A percentile compares a stretch with the other conserved stretches of the same genome.
These are phyloP conservation scores for Salvia miltiorrhiza DNA, from an alignment of 257 asterid species.

Conservation along the genomic window DNA sequence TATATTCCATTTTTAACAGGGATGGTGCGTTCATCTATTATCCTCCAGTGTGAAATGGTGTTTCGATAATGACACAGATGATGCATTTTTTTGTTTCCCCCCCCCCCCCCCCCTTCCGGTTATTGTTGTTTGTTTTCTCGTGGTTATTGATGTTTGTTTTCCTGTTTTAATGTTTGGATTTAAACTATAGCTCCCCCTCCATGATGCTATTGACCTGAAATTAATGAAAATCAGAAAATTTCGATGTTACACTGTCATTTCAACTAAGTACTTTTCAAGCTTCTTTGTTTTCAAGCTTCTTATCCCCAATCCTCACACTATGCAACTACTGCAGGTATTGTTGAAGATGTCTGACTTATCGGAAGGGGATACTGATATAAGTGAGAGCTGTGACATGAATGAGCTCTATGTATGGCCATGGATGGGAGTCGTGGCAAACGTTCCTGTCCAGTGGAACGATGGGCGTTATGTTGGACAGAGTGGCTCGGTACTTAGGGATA, in stretches of 20 bases:
- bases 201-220: not conserved
- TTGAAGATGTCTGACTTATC: conserved; percentile 30
- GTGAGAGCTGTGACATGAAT: conserved; percentile 16
- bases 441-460: conserved; percentile 27
- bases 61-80: too few species aligned
- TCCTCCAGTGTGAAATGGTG: too few species aligned
- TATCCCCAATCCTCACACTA: not conserved
- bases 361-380: conserved; percentile 37
- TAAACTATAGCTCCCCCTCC: not conserved
- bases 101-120: too few species aligned
- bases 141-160: too few species aligned
- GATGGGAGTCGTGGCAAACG: conserved; percentile 53
- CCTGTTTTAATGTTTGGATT: conserved; percentile 4
- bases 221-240: not conserved
- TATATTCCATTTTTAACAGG: not conserved
- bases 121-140: too few species aligned
- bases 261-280: not conserved
- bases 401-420: conserved; percentile 61
- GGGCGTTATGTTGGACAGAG: conserved; percentile 43
- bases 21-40: not conserved
- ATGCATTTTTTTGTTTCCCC: too few species aligned
- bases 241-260: not conserved
- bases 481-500: conserved; percentile 36
- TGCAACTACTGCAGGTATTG: conserved; percentile 12
- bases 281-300: not conserved